Evolutionary conservation across 495 filamentous ascomycete species (phyloP).

Genomic region (Letharia lupina): DNA sequence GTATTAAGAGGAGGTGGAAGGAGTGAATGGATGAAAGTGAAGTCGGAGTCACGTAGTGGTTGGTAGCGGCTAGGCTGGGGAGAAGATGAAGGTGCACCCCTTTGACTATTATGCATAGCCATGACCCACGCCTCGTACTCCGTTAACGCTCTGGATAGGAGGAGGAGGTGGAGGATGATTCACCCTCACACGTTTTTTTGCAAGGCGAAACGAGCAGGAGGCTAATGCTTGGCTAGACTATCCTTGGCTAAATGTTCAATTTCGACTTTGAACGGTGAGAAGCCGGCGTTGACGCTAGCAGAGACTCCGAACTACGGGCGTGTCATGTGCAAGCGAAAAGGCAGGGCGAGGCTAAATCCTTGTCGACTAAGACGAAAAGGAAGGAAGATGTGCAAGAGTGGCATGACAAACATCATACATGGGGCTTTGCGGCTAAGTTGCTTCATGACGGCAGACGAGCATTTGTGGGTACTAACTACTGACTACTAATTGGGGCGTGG

Average conservation of each 20-base stretch:
- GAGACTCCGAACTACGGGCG: not conserved
- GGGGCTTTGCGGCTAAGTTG: conserved; percentile 23
- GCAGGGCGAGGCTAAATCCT: conserved; percentile 16
- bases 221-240: not conserved
- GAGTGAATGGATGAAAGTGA: conserved; percentile 5
- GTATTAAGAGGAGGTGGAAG: conserved; percentile 6
- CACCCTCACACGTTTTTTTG: not conserved
- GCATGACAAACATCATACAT: conserved; percentile 18
- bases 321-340: conserved; percentile 19
- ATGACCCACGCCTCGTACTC: conserved; percentile 1
- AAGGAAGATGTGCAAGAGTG: conserved; percentile 5
- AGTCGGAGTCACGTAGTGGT: conserved; percentile 10
- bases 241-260: not conserved
- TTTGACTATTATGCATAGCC: conserved; percentile 9
- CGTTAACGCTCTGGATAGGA: not conserved
- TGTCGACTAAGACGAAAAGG: conserved; percentile 7
- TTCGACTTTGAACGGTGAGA: not conserved
- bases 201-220: not conserved
- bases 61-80: conserved; percentile 15
- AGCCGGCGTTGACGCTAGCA: conserved; percentile 7
- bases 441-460: conserved; percentile 14
- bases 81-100: conserved; percentile 4
- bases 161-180: not conserved
- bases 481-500: not conserved
- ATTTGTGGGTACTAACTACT: not conserved